phyloP scores from a whole-genome alignment of 768 basidiomycete genomes.

The Collybiopsis luxurians region DNA sequence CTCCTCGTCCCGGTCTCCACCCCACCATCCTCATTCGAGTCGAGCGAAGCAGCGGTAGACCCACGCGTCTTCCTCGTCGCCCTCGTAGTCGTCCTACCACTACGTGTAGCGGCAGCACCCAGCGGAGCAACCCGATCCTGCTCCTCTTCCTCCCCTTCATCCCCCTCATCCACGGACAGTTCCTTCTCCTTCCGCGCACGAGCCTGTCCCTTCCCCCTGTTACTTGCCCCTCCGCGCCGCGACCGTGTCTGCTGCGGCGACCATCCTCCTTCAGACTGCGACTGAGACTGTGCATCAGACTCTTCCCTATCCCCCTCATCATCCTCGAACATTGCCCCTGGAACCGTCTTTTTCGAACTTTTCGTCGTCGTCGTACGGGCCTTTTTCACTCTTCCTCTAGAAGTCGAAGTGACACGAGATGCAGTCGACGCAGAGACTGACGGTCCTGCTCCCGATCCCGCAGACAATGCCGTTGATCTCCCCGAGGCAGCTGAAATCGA shows the following conservation, averaged over 20 bases:
- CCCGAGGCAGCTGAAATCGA: too few relatives aligned
- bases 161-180: background rate
- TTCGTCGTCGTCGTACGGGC: background rate
- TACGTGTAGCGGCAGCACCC: background rate
- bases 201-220: too few relatives aligned
- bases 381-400: background rate
- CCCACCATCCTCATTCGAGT: background rate
- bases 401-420: background rate
- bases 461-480: too few relatives aligned
- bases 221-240: too few relatives aligned
- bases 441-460: background rate
- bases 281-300: too few relatives aligned
- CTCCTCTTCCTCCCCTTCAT: background rate
- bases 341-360: background rate
- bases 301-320: background rate
- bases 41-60: background rate
- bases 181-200: too few relatives aligned
- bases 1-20: background rate
- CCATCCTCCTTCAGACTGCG: too few relatives aligned
- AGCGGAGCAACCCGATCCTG: background rate
- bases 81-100: background rate
- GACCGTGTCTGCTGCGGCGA: too few relatives aligned
- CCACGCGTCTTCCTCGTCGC: background rate
- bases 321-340: slow-evolving; percentile 4
- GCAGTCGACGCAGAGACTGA: background rate